Evolutionary conservation across 2,329 filamentous ascomycete genomes (phyloP), one percentile per base, ranked within the genome.

Genomic region (Amauroascus niger): DNA sequence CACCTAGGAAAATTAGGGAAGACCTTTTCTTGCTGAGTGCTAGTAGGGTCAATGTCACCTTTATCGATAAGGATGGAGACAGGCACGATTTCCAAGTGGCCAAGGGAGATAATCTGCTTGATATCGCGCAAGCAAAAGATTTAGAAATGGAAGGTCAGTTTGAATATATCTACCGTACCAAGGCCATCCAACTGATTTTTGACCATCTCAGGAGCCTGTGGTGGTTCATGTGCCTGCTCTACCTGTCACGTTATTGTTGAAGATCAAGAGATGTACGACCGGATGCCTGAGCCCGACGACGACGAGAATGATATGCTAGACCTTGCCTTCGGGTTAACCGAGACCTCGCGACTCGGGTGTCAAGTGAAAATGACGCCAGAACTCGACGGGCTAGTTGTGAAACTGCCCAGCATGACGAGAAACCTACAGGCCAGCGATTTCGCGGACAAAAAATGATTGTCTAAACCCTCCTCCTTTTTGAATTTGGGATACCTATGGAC

Each of bases 341-440:
- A 95, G 76, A 95, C 88, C 22, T 84, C 78, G 52, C 74, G 90
- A 28, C 69, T 96, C 60, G 90, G 90, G 0, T 96, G 90, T 69
- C 90, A 96, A 74, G 87, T 98, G 24, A 77, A 81, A 66, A 96
- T 98, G 91, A 86, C 76, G 56, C 89, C 88, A 70, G 88, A 94
- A 61, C 71, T 97, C 59, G 87, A 97, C 67, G 93, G 93, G 0
- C 59, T 98, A 63, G 81, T 82, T 44, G 88, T 98, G 30, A 86
- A 81, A 69, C 72, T 98, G 64, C 93, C 93, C 11, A 83, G 82
- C 35, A 96, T 96, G 89, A 97, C 93, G 60, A 79, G 93, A 69
- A 98, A 98, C 67, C 65, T 98, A 71, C 93, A 98, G 73, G 88
- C 88, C 13, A 95, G 88, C 69, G 93, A 98, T 72, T 98, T 98